phyloP scores from a whole-genome alignment of 371 early-diverging fungal species.

The Circinella minor region DNA sequence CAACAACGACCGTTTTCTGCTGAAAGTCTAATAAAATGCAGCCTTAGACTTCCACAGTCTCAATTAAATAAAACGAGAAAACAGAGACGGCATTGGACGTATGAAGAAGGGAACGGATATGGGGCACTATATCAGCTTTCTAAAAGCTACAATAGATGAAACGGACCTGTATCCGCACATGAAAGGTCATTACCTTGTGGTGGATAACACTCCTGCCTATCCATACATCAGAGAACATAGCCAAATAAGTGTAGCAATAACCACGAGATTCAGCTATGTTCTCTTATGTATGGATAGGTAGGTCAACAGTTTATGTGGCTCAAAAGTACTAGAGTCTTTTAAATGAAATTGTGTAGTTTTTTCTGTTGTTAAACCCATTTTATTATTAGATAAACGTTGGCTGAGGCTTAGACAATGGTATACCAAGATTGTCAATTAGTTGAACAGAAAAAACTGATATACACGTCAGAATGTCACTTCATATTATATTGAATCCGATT shows the following conservation, averaged over 20 bases:
- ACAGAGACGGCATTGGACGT: slow-evolving; percentile 10
- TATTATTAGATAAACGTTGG: no score
- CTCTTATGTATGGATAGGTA: slow-evolving; percentile 12
- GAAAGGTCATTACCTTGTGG: not conserved
- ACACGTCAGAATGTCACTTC: no score
- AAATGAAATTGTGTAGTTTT: no score
- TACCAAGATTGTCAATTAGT: no score
- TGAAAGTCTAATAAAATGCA: slow-evolving; percentile 11
- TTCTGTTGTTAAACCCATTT: no score
- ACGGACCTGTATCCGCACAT: slow-evolving; percentile 10
- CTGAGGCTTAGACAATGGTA: no score
- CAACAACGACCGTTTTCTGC: slow-evolving; percentile 20
- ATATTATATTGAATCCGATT: no score
- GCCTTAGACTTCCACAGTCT: not conserved
- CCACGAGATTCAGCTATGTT: slow-evolving; percentile 16
- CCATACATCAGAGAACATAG: slow-evolving; percentile 12
- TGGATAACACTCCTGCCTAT: slow-evolving; percentile 18
- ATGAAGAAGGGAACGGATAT: slow-evolving; percentile 19
- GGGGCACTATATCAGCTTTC: slow-evolving; percentile 19
- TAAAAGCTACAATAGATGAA: slow-evolving; percentile 16
- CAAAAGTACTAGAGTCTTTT: no score
- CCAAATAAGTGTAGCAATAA: no score
- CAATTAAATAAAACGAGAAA: slow-evolving; percentile 8
- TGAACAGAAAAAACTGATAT: no score
- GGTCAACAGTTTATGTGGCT: no score